Base-by-base conservation (phyloP, 768 basidiomycete genomes). In the Rhodocollybia butyracea region DNA sequence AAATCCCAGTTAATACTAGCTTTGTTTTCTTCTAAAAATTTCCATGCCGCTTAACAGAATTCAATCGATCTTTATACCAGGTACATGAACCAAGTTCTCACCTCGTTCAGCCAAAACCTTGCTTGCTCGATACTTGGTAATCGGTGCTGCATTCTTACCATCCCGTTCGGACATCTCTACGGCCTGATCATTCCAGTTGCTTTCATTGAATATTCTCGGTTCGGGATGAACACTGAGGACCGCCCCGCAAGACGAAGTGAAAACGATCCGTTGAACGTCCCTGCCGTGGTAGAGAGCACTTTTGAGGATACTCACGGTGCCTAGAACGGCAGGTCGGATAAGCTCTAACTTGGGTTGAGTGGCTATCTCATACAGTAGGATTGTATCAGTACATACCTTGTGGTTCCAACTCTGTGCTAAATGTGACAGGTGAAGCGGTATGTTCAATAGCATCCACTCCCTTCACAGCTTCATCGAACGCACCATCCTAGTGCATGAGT, bases 71-170 rank as follows among this genome's bases (percentile, higher is more conserved):
- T 27, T 24, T 10, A 31, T 13, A 17, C 22, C 3, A 30, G 11
- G 7, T 10, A n/a, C 1, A 24, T 8, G 17, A 39, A 13, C 10
- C 51, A n/a, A n/a, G n/a, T n/a, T n/a, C 57, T 6, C 54, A 79
- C 83, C 76, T 68, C 71, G 74, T 68, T 91, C 89, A 0, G 86
- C 84, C 2, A 88, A 70, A 2, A 74, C 76, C 72, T 91, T 90
- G 17, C 80, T 82, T 2, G 84, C 82, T 21, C 73, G 62, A 64
- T 91, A 90, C 60, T 78, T 82, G 19, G 66, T 57, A n/a, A 65
- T 57, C 0, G 57, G 55, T 0, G 64, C 54, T 0, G 80, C 80
- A 1, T 76, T 70, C 15, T 69, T 65, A 0, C 85, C 86, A 42
- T 81, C 68, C 56, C 80, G 71, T 54, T 78, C 70, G 15, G 81